These are phyloP conservation scores for Aspergillus arachidicola DNA, from an alignment of 2,329 filamentous ascomycete species.

Conservation along the genomic window DNA sequence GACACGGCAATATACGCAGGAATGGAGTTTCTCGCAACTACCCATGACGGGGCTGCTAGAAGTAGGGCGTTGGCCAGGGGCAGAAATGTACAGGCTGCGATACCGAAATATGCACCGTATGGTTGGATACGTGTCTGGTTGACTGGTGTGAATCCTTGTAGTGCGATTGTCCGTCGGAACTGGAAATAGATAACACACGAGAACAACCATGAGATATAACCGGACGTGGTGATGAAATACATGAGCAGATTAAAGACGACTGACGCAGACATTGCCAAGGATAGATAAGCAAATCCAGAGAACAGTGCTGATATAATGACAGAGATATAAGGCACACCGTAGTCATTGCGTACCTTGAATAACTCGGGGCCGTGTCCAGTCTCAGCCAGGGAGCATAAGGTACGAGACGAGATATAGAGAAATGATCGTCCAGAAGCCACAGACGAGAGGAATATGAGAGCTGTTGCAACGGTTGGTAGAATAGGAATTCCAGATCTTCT, in stretches of 20 bases:
- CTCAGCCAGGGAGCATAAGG: constrained; percentile 65
- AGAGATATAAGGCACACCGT: constrained; percentile 64
- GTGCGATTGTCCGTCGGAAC: constrained; percentile 52
- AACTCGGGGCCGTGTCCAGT: constrained; percentile 63
- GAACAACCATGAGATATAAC: constrained; percentile 69
- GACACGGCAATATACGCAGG: constrained; percentile 66
- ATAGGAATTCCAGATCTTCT: constrained; percentile 60
- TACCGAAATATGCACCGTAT: constrained; percentile 65
- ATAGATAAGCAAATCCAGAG: constrained; percentile 67
- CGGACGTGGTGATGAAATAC: constrained; percentile 68
- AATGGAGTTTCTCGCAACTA: constrained; percentile 62
- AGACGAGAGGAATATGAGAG: constrained; percentile 73
- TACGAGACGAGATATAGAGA: constrained; percentile 70
- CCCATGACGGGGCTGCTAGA: constrained; percentile 65
- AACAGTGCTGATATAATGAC: constrained; percentile 59
- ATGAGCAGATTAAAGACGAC: constrained; percentile 70
- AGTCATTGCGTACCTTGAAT: constrained; percentile 60
- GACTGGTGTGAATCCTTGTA: constrained; percentile 49
- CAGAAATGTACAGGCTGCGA: constrained; percentile 58
- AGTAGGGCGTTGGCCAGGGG: constrained; percentile 73
- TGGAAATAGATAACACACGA: constrained; percentile 61
- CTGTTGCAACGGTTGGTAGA: constrained; percentile 71
- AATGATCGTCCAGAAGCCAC: constrained; percentile 78
- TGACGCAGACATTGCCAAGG: constrained; percentile 61
- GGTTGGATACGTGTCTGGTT: constrained; percentile 60